A percentile compares a stretch with the other conserved stretches of the same genome.
Conservation (phyloP, 805 yeast species). For the Cyberlindnera lachancei region DNA sequence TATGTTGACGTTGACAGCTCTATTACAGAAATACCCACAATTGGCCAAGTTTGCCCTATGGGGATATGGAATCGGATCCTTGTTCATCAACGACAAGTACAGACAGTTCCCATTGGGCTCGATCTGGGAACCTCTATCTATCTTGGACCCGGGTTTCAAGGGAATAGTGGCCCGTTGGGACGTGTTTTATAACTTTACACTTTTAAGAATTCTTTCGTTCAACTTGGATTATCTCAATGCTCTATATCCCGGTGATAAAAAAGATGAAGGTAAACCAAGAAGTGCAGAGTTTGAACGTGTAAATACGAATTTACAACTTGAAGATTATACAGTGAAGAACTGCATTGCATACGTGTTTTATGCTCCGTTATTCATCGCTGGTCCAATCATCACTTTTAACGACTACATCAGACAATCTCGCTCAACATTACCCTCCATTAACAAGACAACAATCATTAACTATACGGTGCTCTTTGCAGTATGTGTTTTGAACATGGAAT, state of each 20-base stretch:
- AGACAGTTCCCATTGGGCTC: slow-evolving; percentile 45
- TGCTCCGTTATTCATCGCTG: slow-evolving; percentile 89
- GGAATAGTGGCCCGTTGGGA: slow-evolving; percentile 93
- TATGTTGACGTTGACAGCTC: slow-evolving; percentile 43
- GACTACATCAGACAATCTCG: slow-evolving; percentile 85
- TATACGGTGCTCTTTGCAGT: slow-evolving; percentile 65
- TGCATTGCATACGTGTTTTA: slow-evolving; percentile 74
- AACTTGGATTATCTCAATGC: slow-evolving; percentile 58
- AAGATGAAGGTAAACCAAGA: slow-evolving; percentile 16
- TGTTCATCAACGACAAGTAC: slow-evolving; percentile 70
- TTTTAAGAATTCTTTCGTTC: slow-evolving; percentile 77
- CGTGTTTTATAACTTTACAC: slow-evolving; percentile 85
- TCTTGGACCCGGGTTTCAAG: slow-evolving; percentile 52
- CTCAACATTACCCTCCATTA: slow-evolving; percentile 53
- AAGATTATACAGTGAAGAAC: slow-evolving; percentile 56
- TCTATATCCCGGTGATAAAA: slow-evolving; percentile 7
- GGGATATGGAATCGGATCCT: slow-evolving; percentile 70
- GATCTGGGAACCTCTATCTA: slow-evolving; percentile 32
- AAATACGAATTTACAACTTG: slow-evolving; percentile 50
- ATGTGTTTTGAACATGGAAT: slow-evolving; percentile 84
- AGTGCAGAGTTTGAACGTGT: slow-evolving; percentile 31
- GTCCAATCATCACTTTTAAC: slow-evolving; percentile 90
- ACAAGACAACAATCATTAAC: slow-evolving; percentile 39
- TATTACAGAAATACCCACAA: slow-evolving; percentile 24
- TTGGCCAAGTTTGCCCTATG: slow-evolving; percentile 47